Percentiles rank a stretch among this genome's conserved stretches.
These are phyloP conservation scores for Torulaspora globosa DNA, from an alignment of 1,139 yeast genomes.

Conservation along the genomic window DNA sequence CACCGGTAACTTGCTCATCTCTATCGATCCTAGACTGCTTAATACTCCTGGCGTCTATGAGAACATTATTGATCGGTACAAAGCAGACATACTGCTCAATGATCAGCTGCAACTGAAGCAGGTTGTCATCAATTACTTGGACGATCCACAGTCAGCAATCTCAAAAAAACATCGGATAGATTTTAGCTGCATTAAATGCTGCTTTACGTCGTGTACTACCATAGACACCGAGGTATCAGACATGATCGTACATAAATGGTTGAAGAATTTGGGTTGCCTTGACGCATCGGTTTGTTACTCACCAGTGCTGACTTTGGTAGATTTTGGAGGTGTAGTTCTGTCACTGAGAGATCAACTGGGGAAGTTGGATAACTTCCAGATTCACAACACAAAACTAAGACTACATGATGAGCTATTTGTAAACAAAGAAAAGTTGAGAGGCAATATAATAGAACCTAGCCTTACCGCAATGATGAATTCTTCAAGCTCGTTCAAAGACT, in stretches of 20 bases:
- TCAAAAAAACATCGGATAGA: constrained; percentile 77
- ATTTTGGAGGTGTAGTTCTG: constrained; percentile 94
- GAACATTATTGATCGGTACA: constrained; percentile 62
- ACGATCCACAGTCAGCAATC: constrained; percentile 80
- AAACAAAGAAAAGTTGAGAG: constrained; percentile 74
- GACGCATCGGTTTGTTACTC: constrained; percentile 75
- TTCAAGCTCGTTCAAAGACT: constrained; percentile 37
- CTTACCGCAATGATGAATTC: constrained; percentile 34
- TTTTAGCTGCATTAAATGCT: constrained; percentile 79
- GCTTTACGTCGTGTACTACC: constrained; percentile 82
- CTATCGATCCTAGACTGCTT: constrained; percentile 74
- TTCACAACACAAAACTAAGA: constrained; percentile 29
- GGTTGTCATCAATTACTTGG: constrained; percentile 89
- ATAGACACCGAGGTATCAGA: constrained; percentile 94
- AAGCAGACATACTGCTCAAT: constrained; percentile 70
- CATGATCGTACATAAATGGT: constrained; percentile 85
- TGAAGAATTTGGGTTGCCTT: constrained; percentile 82
- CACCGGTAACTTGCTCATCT: constrained; percentile 75
- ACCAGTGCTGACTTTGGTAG: constrained; percentile 84
- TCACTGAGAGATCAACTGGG: constrained; percentile 87
- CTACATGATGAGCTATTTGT: constrained; percentile 56
- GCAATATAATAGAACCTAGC: constrained; percentile 61
- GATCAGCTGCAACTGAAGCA: constrained; percentile 90
- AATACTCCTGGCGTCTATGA: constrained; percentile 88
- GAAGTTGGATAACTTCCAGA: constrained; percentile 31